Percentiles rank a stretch among this genome's conserved stretches.
phyloP scores from a whole-genome alignment of 2,329 filamentous ascomycete species.

The Neophaeococcomyces aloes region DNA sequence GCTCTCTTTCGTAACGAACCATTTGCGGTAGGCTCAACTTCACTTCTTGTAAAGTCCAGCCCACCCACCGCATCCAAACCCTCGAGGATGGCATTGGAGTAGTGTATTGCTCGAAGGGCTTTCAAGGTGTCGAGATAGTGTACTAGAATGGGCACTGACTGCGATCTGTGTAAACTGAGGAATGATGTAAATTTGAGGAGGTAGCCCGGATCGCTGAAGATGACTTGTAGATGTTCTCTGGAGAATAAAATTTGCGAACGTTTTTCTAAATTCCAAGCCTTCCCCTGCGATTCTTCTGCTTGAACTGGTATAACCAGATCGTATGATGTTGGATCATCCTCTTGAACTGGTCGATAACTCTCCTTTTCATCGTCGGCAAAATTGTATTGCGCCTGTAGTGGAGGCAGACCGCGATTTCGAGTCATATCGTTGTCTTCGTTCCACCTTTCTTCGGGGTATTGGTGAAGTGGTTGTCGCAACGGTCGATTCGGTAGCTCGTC shows the following conservation, averaged over 20 bases:
- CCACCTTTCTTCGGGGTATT: not conserved
- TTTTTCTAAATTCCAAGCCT: constrained; percentile 47
- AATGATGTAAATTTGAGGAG: constrained; percentile 59
- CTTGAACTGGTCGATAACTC: constrained; percentile 16
- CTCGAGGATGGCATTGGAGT: constrained; percentile 58
- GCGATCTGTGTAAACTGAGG: constrained; percentile 47
- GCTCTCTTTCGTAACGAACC: constrained; percentile 52
- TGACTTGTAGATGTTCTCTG: constrained; percentile 51
- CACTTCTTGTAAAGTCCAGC: constrained; percentile 44
- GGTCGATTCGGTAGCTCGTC: not conserved
- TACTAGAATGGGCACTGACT: constrained; percentile 54
- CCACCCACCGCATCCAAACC: constrained; percentile 48
- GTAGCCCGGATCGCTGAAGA: constrained; percentile 54
- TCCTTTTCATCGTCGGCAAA: not conserved
- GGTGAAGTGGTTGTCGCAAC: not conserved
- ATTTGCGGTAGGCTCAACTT: constrained; percentile 46
- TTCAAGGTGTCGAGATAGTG: constrained; percentile 66
- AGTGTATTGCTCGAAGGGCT: constrained; percentile 58
- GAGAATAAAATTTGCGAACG: constrained; percentile 58
- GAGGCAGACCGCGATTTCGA: constrained; percentile 1
- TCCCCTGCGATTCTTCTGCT: constrained; percentile 20
- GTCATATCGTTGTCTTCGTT: not conserved
- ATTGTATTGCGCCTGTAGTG: constrained; percentile 6
- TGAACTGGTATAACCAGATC: constrained; percentile 27
- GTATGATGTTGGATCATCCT: constrained; percentile 27